phyloP scores from a whole-genome alignment of 306 rosid species.

The Rosa lucieae region DNA sequence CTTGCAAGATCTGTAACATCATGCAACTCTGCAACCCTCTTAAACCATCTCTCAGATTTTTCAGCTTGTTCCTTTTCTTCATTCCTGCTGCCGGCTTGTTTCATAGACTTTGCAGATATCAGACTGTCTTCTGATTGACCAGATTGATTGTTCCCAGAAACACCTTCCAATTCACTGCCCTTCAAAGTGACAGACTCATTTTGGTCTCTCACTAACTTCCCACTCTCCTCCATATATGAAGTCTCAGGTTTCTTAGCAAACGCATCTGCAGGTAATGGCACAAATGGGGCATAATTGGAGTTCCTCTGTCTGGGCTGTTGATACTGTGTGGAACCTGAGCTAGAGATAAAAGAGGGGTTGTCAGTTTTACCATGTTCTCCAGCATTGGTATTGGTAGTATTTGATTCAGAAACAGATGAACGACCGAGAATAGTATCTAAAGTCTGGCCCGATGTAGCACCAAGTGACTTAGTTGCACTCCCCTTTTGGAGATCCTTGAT shows the following conservation, averaged over 20 bases:
- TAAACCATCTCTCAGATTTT: conserved; percentile 91
- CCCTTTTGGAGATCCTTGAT: conserved; percentile 27
- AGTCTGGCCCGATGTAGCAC: conserved; percentile 20
- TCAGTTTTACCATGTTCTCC: conserved; percentile 30
- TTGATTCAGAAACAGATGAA: conserved; percentile 34
- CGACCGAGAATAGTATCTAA: conserved; percentile 40
- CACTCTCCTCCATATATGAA: conserved; percentile 32
- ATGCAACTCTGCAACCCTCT: conserved; percentile 77
- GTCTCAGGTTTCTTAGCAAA: conserved; percentile 51
- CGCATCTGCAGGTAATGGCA: conserved; percentile 54
- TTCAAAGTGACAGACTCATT: conserved; percentile 21
- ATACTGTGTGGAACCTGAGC: conserved; percentile 31
- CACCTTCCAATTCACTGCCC: conserved; percentile 14
- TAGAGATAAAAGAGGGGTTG: conserved; percentile 21
- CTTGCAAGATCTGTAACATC: conserved; percentile 59
- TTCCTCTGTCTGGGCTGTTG: conserved; percentile 31
- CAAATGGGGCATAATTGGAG: conserved; percentile 50
- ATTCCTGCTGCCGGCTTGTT: conserved; percentile 33
- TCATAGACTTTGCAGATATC: conserved; percentile 25
- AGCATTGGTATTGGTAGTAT: conserved; percentile 22
- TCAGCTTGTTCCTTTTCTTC: conserved; percentile 64
- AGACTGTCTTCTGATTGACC: conserved; percentile 26
- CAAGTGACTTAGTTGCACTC: conserved; percentile 25
- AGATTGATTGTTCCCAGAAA: conserved; percentile 23
- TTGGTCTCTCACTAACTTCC: conserved; percentile 11